These are phyloP conservation scores for Kodamaea kaohsiungensis DNA, from an alignment of 805 yeast species.

Conservation along the genomic window DNA sequence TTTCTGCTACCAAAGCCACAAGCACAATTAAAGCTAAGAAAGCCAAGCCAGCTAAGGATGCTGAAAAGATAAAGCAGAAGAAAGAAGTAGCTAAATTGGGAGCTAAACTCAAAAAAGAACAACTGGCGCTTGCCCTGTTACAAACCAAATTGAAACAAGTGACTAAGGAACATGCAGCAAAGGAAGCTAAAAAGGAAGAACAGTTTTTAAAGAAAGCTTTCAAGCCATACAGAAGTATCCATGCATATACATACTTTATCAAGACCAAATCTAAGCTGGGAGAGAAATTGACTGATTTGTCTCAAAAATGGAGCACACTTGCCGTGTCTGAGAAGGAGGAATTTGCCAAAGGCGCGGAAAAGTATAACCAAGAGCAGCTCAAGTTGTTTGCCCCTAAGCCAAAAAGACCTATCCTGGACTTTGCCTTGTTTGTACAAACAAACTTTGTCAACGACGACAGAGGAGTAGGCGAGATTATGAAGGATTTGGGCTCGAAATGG, in stretches of 20 bases:
- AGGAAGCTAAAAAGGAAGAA: slow-evolving; percentile 19
- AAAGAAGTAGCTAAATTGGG: slow-evolving; percentile 18
- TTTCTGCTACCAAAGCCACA: slow-evolving; percentile 1
- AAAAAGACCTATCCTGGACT: slow-evolving; percentile 30
- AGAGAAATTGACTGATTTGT: slow-evolving; percentile 16
- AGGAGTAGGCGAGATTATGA: slow-evolving; percentile 24
- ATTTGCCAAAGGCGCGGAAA: slow-evolving; percentile 27
- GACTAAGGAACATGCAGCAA: slow-evolving; percentile 16
- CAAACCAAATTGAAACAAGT: slow-evolving; percentile 21
- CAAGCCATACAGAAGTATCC: slow-evolving; percentile 24
- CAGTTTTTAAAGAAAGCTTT: slow-evolving; percentile 20
- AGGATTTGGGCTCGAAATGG: slow-evolving; percentile 33
- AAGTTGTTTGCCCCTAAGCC: slow-evolving; percentile 35
- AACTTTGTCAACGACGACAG: slow-evolving; percentile 25
- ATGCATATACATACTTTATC: slow-evolving; percentile 25
- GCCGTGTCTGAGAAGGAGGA: slow-evolving; percentile 28
- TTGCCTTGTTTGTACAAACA: slow-evolving; percentile 31
- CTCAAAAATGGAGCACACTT: slow-evolving; percentile 28
- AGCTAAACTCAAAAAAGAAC: slow-evolving; percentile 19
- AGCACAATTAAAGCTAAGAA: neutral
- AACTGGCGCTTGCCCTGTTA: slow-evolving; percentile 14
- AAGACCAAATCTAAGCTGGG: slow-evolving; percentile 21
- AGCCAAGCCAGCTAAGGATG: neutral
- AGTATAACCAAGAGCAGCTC: slow-evolving; percentile 25
- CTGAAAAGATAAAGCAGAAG: slow-evolving; percentile 13